Percentiles rank a stretch among this genome's conserved stretches.
Evolutionary conservation across 2,329 filamentous ascomycete species (phyloP).

Genomic region (Aaosphaeria pasadenensis): DNA sequence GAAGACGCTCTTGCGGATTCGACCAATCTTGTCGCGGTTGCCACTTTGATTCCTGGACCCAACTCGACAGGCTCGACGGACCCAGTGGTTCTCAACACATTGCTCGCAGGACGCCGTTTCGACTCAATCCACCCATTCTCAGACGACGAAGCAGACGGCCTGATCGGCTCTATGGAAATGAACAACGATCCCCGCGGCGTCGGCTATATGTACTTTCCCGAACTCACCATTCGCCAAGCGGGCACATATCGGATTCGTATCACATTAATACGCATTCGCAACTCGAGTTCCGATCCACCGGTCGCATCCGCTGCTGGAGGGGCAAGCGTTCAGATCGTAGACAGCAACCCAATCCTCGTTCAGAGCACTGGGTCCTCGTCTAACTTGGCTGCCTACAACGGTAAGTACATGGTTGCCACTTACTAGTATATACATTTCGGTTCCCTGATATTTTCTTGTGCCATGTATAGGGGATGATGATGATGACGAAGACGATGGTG

Average conservation of each 20-base stretch:
- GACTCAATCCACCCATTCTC: constrained; percentile 35
- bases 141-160: constrained; percentile 35
- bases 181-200: constrained; percentile 29
- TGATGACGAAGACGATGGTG: constrained; percentile 26
- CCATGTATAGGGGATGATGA: constrained; percentile 17
- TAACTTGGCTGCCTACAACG: constrained; percentile 20
- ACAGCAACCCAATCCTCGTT: constrained; percentile 34
- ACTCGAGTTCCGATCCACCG: constrained; percentile 22
- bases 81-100: constrained; percentile 23
- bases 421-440: constrained; percentile 20
- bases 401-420: constrained; percentile 32
- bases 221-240: constrained; percentile 33
- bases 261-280: constrained; percentile 32
- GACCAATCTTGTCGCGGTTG: constrained; percentile 31
- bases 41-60: constrained; percentile 26
- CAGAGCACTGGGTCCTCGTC: constrained; percentile 17
- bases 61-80: constrained; percentile 26
- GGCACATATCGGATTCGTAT: constrained; percentile 37
- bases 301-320: constrained; percentile 23
- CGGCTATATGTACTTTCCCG: constrained; percentile 37
- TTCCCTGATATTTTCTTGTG: constrained; percentile 24
- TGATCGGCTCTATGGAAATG: constrained; percentile 35
- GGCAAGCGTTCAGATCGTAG: constrained; percentile 27
- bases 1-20: constrained; percentile 33
- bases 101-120: constrained; percentile 29